Conservation (phyloP, 2,329 filamentous ascomycete species). For the Cucurbitaria berberidis region DNA sequence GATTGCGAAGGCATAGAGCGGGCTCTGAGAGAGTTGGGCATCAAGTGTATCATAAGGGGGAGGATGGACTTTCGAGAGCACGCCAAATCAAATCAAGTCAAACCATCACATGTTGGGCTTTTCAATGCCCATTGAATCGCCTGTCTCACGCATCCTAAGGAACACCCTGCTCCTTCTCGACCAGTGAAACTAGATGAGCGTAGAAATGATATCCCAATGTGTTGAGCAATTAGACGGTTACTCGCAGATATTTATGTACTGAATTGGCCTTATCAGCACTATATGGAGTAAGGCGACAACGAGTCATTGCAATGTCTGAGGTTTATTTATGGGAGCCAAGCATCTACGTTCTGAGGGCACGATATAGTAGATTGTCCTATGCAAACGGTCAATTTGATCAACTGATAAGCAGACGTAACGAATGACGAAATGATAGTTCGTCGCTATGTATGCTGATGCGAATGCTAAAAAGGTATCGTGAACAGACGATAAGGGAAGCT, state of each 20-base stretch:
- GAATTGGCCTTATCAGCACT: no score
- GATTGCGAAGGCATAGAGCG: conserved; percentile 31
- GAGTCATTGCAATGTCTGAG: no score
- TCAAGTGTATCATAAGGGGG: conserved; percentile 43
- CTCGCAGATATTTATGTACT: no score
- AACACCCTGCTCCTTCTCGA: no score
- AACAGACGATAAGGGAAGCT: conserved; percentile 1
- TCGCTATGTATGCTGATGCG: conserved; percentile 28
- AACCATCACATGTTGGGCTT: background rate
- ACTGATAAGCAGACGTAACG: background rate
- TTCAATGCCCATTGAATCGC: background rate
- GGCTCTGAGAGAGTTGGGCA: conserved; percentile 29
- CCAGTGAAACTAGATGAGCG: no score
- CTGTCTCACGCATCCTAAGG: background rate
- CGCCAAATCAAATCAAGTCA: conserved; percentile 24
- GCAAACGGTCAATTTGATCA: background rate
- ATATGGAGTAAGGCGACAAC: no score
- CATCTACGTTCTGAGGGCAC: no score
- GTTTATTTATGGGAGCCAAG: no score
- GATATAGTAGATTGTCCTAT: no score
- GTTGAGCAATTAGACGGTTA: no score
- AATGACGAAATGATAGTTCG: background rate
- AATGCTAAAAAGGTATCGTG: conserved; percentile 14
- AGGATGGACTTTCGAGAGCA: conserved; percentile 29
- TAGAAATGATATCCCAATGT: no score